These are phyloP conservation scores for Alectoria sarmentosa DNA, from an alignment of 495 filamentous ascomycete species.

Conservation along the genomic window DNA sequence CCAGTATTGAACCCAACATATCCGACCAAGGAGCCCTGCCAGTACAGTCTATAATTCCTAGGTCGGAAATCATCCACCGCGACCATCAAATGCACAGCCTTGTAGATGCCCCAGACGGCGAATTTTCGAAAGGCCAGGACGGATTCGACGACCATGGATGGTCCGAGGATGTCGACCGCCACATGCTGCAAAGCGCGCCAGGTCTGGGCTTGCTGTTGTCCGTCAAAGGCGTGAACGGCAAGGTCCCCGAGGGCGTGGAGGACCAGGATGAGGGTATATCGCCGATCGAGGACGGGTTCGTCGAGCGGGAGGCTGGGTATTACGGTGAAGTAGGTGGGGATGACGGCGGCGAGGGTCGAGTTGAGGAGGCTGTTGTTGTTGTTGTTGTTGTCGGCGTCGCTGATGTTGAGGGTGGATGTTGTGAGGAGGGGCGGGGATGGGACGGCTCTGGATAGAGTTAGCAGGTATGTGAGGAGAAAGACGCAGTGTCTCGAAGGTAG, in stretches of 20 bases:
- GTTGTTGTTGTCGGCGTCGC: not conserved
- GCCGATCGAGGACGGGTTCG: not conserved
- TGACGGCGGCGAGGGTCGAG: not conserved
- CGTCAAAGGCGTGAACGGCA: not conserved
- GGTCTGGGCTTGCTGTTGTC: not conserved
- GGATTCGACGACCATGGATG: not conserved
- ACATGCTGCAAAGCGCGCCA: not conserved
- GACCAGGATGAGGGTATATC: not conserved
- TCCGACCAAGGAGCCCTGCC: not conserved
- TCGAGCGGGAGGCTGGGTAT: not conserved
- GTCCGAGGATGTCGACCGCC: not conserved
- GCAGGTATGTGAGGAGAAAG: not conserved
- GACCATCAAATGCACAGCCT: not conserved
- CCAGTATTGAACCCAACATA: not conserved
- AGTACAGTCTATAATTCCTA: not conserved
- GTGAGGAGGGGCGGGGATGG: not conserved
- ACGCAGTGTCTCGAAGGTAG: not conserved
- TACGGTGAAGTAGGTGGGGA: not conserved
- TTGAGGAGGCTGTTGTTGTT: not conserved
- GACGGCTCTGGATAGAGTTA: not conserved
- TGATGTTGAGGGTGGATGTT: not conserved
- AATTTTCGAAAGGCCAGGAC: not conserved
- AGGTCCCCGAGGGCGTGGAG: not conserved
- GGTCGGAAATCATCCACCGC: not conserved
- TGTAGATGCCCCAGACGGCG: not conserved